Evolutionary conservation across 495 filamentous ascomycete species (phyloP).

Genomic region (Penicillium maclennaniae): DNA sequence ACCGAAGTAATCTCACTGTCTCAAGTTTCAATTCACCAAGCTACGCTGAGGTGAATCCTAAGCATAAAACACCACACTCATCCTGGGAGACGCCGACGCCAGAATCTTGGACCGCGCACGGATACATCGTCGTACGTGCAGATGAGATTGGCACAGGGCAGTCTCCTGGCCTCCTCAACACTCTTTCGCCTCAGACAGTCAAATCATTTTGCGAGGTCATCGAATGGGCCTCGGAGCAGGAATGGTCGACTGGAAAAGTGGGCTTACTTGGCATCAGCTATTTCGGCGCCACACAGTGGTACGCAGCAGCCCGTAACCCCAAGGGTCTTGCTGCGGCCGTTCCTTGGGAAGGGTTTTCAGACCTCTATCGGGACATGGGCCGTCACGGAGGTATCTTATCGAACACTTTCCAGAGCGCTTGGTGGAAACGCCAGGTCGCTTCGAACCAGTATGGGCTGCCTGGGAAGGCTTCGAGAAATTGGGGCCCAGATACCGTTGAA

Average conservation of each 20-base stretch:
- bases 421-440: constrained; percentile 54
- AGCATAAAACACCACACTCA: constrained; percentile 41
- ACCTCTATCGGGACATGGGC: constrained; percentile 53
- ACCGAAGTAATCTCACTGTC: not conserved
- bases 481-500: constrained; percentile 50
- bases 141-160: constrained; percentile 52
- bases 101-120: constrained; percentile 47
- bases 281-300: constrained; percentile 40
- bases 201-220: constrained; percentile 48
- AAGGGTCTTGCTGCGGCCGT: constrained; percentile 49
- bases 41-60: constrained; percentile 43
- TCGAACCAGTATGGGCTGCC: constrained; percentile 54
- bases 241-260: constrained; percentile 54
- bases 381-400: constrained; percentile 60
- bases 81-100: constrained; percentile 57
- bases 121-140: constrained; percentile 49
- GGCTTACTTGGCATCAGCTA: constrained; percentile 55
- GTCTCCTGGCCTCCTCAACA: constrained; percentile 47
- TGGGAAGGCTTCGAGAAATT: constrained; percentile 6
- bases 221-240: constrained; percentile 53
- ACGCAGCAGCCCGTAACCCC: constrained; percentile 38
- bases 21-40: constrained; percentile 36
- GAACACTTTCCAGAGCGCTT: constrained; percentile 52
- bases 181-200: constrained; percentile 41
- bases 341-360: constrained; percentile 57